A percentile compares a stretch with the other conserved stretches of the same genome.
These are phyloP conservation scores for Elongisporangium prolatum DNA, from an alignment of 352 stramenopile species.

Conservation along the genomic window DNA sequence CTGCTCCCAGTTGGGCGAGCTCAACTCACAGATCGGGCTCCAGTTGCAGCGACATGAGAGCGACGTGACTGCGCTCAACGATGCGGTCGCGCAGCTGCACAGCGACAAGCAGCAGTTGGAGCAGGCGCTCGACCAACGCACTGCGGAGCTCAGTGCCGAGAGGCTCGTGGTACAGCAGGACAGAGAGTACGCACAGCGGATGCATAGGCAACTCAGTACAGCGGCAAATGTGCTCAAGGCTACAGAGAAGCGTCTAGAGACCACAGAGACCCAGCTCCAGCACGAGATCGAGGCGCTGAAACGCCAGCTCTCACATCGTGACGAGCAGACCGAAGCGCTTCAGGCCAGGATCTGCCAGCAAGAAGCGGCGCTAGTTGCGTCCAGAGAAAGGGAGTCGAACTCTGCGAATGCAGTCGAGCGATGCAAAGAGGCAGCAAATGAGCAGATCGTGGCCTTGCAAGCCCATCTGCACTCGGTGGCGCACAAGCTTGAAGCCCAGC, in stretches of 20 bases:
- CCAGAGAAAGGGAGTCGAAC: not conserved
- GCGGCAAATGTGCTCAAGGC: conserved; percentile 53
- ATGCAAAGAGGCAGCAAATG: conserved; percentile 19
- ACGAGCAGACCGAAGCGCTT: conserved; percentile 10
- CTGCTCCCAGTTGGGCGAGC: conserved; percentile 56
- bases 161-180: conserved; percentile 26
- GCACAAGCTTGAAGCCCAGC: conserved; percentile 36
- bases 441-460: conserved; percentile 19
- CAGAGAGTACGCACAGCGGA: conserved; percentile 46
- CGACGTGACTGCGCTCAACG: conserved; percentile 45
- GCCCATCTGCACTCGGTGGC: conserved; percentile 16
- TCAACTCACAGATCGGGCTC: conserved; percentile 65
- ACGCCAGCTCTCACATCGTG: conserved; percentile 5
- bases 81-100: conserved; percentile 30
- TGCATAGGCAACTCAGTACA: conserved; percentile 56
- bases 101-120: conserved; percentile 33
- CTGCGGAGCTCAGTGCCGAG: conserved; percentile 16
- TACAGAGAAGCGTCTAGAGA: conserved; percentile 41
- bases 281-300: conserved; percentile 14
- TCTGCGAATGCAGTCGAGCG: conserved; percentile 1
- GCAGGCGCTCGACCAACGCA: conserved; percentile 8
- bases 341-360: conserved; percentile 4
- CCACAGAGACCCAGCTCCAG: conserved; percentile 25
- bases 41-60: conserved; percentile 67
- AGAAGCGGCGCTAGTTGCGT: conserved; percentile 18